A percentile compares a stretch with the other conserved stretches of the same genome.
Evolutionary conservation across 306 rosid genomes (phyloP).

Genomic region (Prunus kanzakura): DNA sequence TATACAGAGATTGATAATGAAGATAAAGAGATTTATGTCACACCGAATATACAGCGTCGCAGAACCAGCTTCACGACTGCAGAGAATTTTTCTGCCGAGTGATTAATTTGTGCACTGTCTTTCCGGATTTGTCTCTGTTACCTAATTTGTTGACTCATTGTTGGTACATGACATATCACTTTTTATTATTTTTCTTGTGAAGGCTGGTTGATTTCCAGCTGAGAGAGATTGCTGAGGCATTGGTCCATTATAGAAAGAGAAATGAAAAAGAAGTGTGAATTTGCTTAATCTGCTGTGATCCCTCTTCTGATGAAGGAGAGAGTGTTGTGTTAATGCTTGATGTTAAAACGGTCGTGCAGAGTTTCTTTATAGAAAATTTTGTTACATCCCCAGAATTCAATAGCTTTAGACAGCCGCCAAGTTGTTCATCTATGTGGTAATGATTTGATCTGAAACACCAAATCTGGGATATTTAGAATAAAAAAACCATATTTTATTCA

Average conservation of each 20-base stretch:
- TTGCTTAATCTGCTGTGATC: not conserved
- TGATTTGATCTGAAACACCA: too few relatives aligned
- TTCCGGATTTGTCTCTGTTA: not conserved
- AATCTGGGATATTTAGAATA: too few relatives aligned
- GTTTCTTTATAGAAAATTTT: not conserved
- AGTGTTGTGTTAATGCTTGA: not conserved
- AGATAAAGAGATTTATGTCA: not conserved
- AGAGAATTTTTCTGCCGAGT: not conserved
- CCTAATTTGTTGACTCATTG: not conserved
- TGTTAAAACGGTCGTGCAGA: not conserved
- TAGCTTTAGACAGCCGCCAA: too few relatives aligned
- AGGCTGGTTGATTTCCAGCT: not conserved
- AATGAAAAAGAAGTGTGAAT: not conserved
- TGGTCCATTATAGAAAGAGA: not conserved
- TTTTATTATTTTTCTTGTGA: not conserved
- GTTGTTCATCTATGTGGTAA: too few relatives aligned
- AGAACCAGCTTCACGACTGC: not conserved
- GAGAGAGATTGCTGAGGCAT: not conserved
- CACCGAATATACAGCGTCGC: not conserved
- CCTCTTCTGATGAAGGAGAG: too few relatives aligned
- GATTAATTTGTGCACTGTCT: not conserved
- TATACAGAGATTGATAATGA: conserved; percentile 45
- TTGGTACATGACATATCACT: not conserved
- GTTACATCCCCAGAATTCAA: too few relatives aligned
- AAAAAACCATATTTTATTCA: not conserved